A percentile compares a stretch with the other conserved stretches of the same genome.
Conservation (phyloP, 768 basidiomycete genomes). For the Cubamyces lactineus region DNA sequence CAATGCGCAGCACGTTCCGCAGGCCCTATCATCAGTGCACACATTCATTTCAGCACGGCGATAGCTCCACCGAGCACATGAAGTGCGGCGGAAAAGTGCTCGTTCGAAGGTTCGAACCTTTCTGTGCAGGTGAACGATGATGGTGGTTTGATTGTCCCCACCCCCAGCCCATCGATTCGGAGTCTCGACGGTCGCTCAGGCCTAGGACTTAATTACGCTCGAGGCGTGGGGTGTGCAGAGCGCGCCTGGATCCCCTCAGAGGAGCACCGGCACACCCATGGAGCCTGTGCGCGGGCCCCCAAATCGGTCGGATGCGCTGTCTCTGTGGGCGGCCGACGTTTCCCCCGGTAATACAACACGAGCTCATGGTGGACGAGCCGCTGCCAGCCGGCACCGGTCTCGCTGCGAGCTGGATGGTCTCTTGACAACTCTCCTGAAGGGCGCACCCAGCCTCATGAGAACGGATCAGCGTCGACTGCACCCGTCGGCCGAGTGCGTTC, state of each 20-base stretch:
- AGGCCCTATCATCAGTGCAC: background rate
- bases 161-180: too few relatives aligned
- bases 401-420: background rate
- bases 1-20: background rate
- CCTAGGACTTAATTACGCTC: too few relatives aligned
- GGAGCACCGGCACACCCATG: background rate
- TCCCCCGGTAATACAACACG: constrained; percentile 5
- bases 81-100: background rate
- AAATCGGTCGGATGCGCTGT: background rate
- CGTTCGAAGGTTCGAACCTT: background rate
- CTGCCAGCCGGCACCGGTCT: background rate
- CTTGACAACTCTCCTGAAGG: background rate
- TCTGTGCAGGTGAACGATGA: background rate
- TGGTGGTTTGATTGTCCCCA: too few relatives aligned
- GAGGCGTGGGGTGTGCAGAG: background rate
- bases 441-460: constrained; percentile 6
- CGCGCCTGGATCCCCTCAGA: background rate
- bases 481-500: background rate
- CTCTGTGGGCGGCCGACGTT: background rate
- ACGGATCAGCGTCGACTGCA: constrained; percentile 7
- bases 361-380: background rate
- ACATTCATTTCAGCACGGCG: constrained; percentile 6
- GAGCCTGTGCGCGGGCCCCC: background rate
- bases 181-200: too few relatives aligned
- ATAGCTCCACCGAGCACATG: constrained; percentile 11